Conservation (phyloP, 129 eudicot genomes). For the Ambrosia trifida region DNA sequence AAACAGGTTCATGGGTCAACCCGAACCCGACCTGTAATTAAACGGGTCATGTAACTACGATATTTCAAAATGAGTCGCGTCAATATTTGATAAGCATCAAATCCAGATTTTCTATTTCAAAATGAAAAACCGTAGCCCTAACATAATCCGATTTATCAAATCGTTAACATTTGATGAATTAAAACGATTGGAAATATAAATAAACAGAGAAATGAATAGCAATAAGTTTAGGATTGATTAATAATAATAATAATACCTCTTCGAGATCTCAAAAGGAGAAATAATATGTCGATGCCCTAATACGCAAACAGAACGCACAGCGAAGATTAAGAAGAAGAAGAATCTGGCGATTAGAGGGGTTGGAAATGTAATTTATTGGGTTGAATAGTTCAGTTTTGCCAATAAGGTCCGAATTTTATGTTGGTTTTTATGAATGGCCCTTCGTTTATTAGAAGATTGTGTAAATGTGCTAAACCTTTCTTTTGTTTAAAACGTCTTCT, state of each 20-base stretch:
- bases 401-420: background rate
- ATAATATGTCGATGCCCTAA: constrained; percentile 17
- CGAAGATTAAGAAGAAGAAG: constrained; percentile 20
- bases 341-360: constrained; percentile 3
- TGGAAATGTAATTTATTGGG: constrained; percentile 7
- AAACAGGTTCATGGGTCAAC: too few species aligned
- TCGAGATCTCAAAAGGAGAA: constrained; percentile 1
- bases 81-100: background rate
- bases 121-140: background rate
- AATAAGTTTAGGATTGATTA: background rate
- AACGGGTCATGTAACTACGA: too few species aligned
- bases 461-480: background rate
- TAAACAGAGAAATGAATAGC: background rate
- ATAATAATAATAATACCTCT: constrained; percentile 2
- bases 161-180: background rate
- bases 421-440: background rate
- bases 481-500: background rate
- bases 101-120: background rate
- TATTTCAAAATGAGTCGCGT: background rate
- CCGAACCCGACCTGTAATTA: too few species aligned
- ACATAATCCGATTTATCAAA: background rate
- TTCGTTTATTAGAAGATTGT: background rate
- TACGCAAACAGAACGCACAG: background rate
- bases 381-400: background rate
- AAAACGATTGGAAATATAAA: background rate